Base-by-base conservation (phyloP, 2,329 filamentous ascomycete genomes). In the Penicillium sp. region DNA sequence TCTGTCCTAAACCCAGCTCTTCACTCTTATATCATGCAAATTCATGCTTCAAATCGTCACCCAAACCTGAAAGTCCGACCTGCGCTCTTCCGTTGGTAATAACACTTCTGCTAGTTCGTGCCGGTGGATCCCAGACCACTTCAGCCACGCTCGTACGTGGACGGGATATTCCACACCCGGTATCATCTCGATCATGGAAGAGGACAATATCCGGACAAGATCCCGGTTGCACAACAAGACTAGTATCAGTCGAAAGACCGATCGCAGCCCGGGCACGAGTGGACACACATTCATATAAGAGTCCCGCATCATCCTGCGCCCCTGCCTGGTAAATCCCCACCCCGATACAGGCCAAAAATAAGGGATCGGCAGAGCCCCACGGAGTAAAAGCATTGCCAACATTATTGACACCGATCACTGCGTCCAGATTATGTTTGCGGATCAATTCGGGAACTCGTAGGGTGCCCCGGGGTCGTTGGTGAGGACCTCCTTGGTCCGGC, bases 321-420 rank as follows among this genome's bases (percentile, higher is more conserved):
- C 86, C 87, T 1, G 83, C 82, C 57, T 89, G 86, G 65, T 90
- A 90, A 3, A 90, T 66, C 0, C 85, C 86, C 0, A 89, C 84
- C 1, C 84, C 83, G 50, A 86, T 73, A 60, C 81, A 84, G 20
- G 86, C 86, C 42, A 89, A 73, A 40, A 77, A 77, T 47, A 90
- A 67, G 1, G 87, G 87, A 72, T 90, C 88, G 37, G 82, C 85
- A 18, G 77, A 84, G 0, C 87, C 88, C 65, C 86, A 83, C 0
- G 88, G 88, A 6, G 88, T 90, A 63, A 90, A 90, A 0, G 87
- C 86, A 66, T 90, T 90, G 18, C 87, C 87, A 14, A 90, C 82
- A 64, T 90, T 90, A 65, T 90, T 90, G 35, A 89, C 79, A 2
- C 85, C 82, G 5, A 90, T 79, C 14, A 84, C 84, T 20, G 80